Base-by-base conservation (phyloP, 371 early-diverging fungal species). In the Funneliformis caledonium region DNA sequence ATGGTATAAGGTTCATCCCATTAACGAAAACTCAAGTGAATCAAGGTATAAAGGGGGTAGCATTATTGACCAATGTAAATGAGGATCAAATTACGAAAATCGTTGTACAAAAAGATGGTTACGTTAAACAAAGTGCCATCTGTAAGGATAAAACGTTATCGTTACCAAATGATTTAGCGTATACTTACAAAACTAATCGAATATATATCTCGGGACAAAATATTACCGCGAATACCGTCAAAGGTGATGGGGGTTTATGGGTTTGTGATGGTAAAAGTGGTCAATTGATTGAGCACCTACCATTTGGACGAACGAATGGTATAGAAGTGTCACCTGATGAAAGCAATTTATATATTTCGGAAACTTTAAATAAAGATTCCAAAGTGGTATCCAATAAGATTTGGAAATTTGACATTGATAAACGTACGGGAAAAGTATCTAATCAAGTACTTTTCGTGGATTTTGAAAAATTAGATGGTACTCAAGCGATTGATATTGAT, bases 91-190 rank as follows among this genome's bases (percentile, higher is more conserved):
- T 37, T 3, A 37, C 37, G 37, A 37, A 37, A 37, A 37, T 37
- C 37, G 37, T 37, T 37, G 37, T 37, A 37, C 2, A 37, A 2
- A 37, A 37, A 3, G 37, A 37, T 37, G 37, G 37, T 3, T 37
- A 37, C 3, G 37, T 37, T 37, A 3, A 37, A 37, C 37, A 37
- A 37, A 37, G 37, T 31, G 80, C 82, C 43, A 85, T 87, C 65
- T 89, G 87, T 69, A 69, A 81, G 68, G 80, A 83, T 78, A 42
- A 80, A 2, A 43, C 50, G 9, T 85, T 88, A 68, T 74, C 88
- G 50, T 88, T 88, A 80, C 89, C 89, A 56, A 89, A 89, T 79
- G 89, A 89, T 81, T 73, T 89, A n/a, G 85, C 88, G 26, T 74
- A 88, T n/a, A 83, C 88, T 6, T 73, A 84, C 10, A 80, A 82